Percentiles rank a stretch among this genome's conserved stretches.
Evolutionary conservation across 2,329 filamentous ascomycete species (phyloP).

Genomic region (Fusarium denticulatum): DNA sequence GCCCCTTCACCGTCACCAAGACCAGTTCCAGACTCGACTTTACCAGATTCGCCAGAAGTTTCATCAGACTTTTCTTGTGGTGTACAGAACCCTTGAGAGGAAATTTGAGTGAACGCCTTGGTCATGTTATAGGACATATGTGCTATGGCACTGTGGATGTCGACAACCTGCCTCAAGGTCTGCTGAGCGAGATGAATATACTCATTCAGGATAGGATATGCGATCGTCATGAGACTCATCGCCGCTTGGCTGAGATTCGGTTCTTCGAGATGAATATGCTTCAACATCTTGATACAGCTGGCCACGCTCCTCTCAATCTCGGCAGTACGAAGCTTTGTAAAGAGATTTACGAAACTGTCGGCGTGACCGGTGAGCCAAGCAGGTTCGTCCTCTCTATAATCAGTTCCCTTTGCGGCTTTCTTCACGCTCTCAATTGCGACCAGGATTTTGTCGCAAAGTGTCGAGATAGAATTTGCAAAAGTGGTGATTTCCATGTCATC

Average conservation of each 20-base stretch:
- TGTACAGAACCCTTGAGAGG: slow-evolving; percentile 88
- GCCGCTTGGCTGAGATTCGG: slow-evolving; percentile 42
- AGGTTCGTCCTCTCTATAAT: slow-evolving; percentile 48
- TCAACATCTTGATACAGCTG: slow-evolving; percentile 51
- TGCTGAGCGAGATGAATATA: slow-evolving; percentile 72
- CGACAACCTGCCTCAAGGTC: slow-evolving; percentile 66
- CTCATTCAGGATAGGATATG: slow-evolving; percentile 76
- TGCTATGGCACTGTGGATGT: slow-evolving; percentile 75
- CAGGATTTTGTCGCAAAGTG: slow-evolving; percentile 77
- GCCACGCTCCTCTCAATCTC: slow-evolving; percentile 60
- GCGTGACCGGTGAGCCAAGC: slow-evolving; percentile 55
- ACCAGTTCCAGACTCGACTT: slow-evolving; percentile 90
- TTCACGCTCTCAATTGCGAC: slow-evolving; percentile 81
- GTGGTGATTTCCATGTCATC: slow-evolving; percentile 46
- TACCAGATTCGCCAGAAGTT: slow-evolving; percentile 75
- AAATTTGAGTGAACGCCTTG: slow-evolving; percentile 81
- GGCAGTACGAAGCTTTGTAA: slow-evolving; percentile 68
- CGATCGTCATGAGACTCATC: slow-evolving; percentile 47
- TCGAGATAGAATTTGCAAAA: slow-evolving; percentile 69
- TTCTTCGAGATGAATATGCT: slow-evolving; percentile 46
- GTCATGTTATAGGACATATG: slow-evolving; percentile 80
- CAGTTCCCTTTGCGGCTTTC: slow-evolving; percentile 58
- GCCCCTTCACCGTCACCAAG: slow-evolving; percentile 94
- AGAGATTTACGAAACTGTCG: slow-evolving; percentile 60
- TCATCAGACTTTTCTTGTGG: slow-evolving; percentile 83